phyloP scores from a whole-genome alignment of 2,329 filamentous ascomycete species.

The Cordyceps javanica region DNA sequence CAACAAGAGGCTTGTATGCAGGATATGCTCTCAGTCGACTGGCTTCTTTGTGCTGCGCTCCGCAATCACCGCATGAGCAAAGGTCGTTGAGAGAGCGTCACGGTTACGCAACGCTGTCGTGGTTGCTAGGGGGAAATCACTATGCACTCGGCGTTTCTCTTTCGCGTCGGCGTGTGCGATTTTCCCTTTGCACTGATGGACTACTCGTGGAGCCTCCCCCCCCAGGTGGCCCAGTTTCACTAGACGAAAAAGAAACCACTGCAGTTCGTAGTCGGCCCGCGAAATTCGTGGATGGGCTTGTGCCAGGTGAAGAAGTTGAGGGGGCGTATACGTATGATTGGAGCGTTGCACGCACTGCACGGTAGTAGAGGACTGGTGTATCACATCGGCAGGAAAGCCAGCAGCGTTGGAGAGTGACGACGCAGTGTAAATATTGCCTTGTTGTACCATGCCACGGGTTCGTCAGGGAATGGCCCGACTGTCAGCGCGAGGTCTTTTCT shows the following conservation, averaged over 20 bases:
- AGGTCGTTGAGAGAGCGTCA: not conserved
- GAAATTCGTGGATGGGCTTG: not conserved
- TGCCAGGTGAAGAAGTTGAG: not conserved
- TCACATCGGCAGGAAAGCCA: not conserved
- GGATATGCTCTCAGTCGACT: too few relatives aligned
- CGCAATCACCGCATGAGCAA: not conserved
- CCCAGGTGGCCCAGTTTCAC: conserved; percentile 5
- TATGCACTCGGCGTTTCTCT: not conserved
- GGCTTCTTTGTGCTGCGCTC: too few relatives aligned
- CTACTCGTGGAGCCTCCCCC: not conserved
- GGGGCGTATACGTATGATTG: not conserved
- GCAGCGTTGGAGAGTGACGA: not conserved
- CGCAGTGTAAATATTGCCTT: not conserved
- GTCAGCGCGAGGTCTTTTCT: not conserved
- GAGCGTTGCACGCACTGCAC: not conserved
- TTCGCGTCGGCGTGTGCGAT: too few relatives aligned
- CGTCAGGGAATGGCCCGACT: conserved; percentile 3
- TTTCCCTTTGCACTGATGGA: not conserved
- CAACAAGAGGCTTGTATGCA: not conserved
- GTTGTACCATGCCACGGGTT: not conserved
- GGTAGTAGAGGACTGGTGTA: not conserved
- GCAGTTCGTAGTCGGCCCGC: conserved; percentile 7
- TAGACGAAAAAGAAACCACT: conserved; percentile 2
- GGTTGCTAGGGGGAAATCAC: too few relatives aligned
- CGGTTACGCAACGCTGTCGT: not conserved